Conservation (phyloP, 2,329 filamentous ascomycete genomes). For the Colletotrichum chrysophilum region DNA sequence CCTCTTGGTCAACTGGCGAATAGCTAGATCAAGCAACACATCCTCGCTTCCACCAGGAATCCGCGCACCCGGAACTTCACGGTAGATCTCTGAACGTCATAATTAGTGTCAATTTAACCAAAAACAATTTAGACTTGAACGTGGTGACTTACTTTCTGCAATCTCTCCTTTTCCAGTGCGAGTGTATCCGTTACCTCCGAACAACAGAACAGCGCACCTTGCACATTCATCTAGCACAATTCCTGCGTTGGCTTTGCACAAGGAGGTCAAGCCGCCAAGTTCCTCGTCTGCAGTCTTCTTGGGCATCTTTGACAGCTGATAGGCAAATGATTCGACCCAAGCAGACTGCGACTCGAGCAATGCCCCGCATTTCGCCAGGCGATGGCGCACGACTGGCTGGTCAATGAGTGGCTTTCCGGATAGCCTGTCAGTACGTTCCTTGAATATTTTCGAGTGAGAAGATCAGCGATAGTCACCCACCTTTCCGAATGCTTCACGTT, state of each 20-base stretch:
- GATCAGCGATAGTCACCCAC: background rate
- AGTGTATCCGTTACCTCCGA: slow-evolving; percentile 78
- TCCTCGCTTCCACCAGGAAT: slow-evolving; percentile 28
- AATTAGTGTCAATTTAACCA: too few species aligned
- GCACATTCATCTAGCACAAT: slow-evolving; percentile 77
- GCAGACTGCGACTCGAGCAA: slow-evolving; percentile 73
- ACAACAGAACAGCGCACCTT: slow-evolving; percentile 71
- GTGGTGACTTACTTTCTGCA: slow-evolving; percentile 64
- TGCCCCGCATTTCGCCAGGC: slow-evolving; percentile 73
- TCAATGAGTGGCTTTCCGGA: slow-evolving; percentile 63
- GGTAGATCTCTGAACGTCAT: slow-evolving; percentile 26
- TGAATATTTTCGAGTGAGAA: accelerated
- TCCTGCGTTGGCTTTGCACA: slow-evolving; percentile 75
- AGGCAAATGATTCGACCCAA: slow-evolving; percentile 75
- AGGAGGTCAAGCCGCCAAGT: slow-evolving; percentile 73
- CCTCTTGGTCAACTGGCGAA: slow-evolving; percentile 27
- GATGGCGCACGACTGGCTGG: slow-evolving; percentile 75
- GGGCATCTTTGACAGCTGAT: slow-evolving; percentile 68
- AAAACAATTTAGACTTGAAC: background rate
- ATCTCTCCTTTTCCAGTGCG: slow-evolving; percentile 73
- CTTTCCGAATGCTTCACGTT: slow-evolving; percentile 42
- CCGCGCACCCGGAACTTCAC: slow-evolving; percentile 30
- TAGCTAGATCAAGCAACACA: slow-evolving; percentile 26
- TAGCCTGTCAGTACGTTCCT: background rate
- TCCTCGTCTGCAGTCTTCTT: slow-evolving; percentile 66